Evolutionary conservation across 1,284 basidiomycete genomes (phyloP).

Genomic region (Microbotryum violaceum): DNA sequence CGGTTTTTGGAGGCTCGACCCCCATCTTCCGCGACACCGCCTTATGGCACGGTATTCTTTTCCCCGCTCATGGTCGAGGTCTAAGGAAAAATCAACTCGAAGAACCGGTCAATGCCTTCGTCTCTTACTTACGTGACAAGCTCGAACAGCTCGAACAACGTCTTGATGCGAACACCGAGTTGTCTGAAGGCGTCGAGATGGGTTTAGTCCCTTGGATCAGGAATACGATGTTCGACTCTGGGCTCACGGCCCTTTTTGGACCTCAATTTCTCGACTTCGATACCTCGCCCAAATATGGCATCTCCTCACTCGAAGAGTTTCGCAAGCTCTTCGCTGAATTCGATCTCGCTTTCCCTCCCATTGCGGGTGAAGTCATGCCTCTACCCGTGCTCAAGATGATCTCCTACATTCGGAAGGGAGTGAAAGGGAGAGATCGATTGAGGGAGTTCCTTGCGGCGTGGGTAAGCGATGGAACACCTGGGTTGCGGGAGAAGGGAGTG

Average conservation of each 20-base stretch:
- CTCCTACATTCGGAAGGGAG: slow-evolving; percentile 13
- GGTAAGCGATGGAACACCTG: slow-evolving; percentile 22
- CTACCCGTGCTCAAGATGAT: slow-evolving; percentile 18
- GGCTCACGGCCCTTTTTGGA: slow-evolving; percentile 22
- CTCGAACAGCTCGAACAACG: slow-evolving; percentile 4
- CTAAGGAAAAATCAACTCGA: slow-evolving; percentile 17
- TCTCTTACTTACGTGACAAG: neutral
- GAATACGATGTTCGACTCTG: slow-evolving; percentile 18
- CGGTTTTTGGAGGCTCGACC: slow-evolving; percentile 15
- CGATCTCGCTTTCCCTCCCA: slow-evolving; percentile 38
- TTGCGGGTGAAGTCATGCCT: slow-evolving; percentile 34
- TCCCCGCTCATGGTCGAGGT: slow-evolving; percentile 21
- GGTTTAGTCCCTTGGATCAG: slow-evolving; percentile 15
- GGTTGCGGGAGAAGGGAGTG: slow-evolving; percentile 24
- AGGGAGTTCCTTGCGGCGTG: slow-evolving; percentile 35
- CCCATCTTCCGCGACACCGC: slow-evolving; percentile 2
- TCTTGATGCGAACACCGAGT: neutral
- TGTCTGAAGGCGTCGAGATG: slow-evolving; percentile 7
- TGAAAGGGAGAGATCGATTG: slow-evolving; percentile 32
- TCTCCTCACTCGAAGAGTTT: slow-evolving; percentile 3
- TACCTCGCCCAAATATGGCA: neutral
- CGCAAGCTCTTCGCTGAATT: slow-evolving; percentile 34
- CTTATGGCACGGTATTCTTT: slow-evolving; percentile 16
- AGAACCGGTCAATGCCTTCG: slow-evolving; percentile 14
- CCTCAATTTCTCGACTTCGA: neutral